phyloP scores from a whole-genome alignment of 768 basidiomycete species.

The Hysterangium stoloniferum region DNA sequence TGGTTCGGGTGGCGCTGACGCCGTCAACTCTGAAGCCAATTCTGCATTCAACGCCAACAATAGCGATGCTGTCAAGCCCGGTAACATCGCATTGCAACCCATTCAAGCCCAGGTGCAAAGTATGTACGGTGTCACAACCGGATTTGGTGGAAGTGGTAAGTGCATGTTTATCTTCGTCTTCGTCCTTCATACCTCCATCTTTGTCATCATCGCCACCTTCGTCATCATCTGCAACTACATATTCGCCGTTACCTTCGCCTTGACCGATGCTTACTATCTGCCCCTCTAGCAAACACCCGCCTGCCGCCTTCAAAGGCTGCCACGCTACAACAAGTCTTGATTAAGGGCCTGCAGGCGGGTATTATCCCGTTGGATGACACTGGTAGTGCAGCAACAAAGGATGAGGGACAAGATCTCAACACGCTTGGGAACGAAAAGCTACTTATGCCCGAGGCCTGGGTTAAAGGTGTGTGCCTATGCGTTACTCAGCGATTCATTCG shows the following conservation, averaged over 20 bases:
- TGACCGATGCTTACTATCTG: not conserved
- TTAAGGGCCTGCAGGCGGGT: slow-evolving; percentile 2
- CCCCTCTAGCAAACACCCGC: slow-evolving; percentile 5
- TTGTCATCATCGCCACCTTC: not conserved
- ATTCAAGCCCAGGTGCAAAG: slow-evolving; percentile 1
- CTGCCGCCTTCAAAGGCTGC: not conserved
- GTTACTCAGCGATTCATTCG: too few relatives aligned
- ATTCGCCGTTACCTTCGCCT: not conserved
- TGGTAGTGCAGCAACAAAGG: not conserved
- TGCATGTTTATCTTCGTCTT: not conserved
- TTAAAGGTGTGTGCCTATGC: slow-evolving; percentile 9
- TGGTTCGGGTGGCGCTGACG: too few relatives aligned
- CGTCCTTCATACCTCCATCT: not conserved
- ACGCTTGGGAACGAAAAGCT: not conserved
- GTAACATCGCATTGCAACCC: not conserved
- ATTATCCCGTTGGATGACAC: slow-evolving; percentile 2
- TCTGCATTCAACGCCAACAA: not conserved
- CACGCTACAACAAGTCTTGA: slow-evolving; percentile 2
- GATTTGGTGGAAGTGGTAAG: slow-evolving; percentile 11
- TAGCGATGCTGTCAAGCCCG: not conserved
- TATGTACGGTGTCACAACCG: slow-evolving; percentile 13
- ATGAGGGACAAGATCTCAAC: slow-evolving; percentile 3
- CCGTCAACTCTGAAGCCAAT: not conserved
- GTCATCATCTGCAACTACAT: not conserved
- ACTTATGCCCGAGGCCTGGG: slow-evolving; percentile 10